phyloP scores from a whole-genome alignment of 1,284 basidiomycete genomes.

The Phlebopus sp. region DNA sequence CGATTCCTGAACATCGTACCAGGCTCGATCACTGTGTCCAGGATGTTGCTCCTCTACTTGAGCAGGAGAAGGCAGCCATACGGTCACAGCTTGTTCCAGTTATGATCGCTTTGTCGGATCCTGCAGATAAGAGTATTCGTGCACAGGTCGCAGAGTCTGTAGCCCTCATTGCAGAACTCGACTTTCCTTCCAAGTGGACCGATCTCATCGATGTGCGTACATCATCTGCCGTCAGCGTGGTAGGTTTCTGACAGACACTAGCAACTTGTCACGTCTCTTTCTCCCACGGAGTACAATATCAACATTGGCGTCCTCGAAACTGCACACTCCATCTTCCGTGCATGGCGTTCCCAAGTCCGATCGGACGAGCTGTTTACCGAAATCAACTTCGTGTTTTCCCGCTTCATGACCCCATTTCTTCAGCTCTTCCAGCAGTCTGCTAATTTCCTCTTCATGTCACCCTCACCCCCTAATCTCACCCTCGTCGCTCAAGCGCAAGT shows the following conservation, averaged over 20 bases:
- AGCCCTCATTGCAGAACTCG: conserved; percentile 80
- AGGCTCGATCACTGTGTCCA: conserved; percentile 25
- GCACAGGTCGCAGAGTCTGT: conserved; percentile 89
- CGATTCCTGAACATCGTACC: not conserved
- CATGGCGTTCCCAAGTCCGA: conserved; percentile 90
- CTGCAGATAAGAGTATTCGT: conserved; percentile 64
- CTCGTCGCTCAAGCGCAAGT: conserved; percentile 73
- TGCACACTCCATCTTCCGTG: conserved; percentile 92
- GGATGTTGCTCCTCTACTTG: conserved; percentile 63
- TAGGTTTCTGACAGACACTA: conserved; percentile 31
- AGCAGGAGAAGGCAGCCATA: conserved; percentile 66
- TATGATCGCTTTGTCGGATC: conserved; percentile 73
- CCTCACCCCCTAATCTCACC: conserved; percentile 41
- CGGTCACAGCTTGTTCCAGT: conserved; percentile 75
- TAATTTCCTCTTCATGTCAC: conserved; percentile 45
- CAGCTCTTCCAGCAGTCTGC: conserved; percentile 75
- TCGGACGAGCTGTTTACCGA: conserved; percentile 85
- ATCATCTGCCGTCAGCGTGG: not conserved
- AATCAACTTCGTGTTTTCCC: conserved; percentile 89
- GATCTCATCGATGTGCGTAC: conserved; percentile 78
- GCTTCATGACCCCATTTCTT: conserved; percentile 84
- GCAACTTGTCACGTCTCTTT: conserved; percentile 84
- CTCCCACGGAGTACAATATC: conserved; percentile 75
- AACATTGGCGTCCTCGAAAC: conserved; percentile 92
- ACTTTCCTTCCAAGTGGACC: conserved; percentile 86